Evolutionary conservation across 2,329 filamentous ascomycete species (phyloP), one percentile per base, ranked within the genome.

Genomic region (Curvularia sp.): DNA sequence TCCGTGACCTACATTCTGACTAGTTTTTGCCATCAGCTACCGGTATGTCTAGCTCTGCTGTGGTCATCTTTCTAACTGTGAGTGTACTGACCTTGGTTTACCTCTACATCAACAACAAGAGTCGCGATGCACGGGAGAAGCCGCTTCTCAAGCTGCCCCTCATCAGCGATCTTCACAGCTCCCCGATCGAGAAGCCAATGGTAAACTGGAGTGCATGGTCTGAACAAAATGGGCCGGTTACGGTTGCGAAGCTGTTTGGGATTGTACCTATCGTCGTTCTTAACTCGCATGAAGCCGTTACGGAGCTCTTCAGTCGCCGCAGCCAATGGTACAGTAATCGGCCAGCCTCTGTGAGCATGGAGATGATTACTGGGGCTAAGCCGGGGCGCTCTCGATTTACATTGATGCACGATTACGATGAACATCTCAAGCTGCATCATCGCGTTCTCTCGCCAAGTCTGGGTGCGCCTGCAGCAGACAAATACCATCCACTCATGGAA

Each of bases 371-470:
- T 1, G 57, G 57, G 38, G 57, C 57, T 10, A 28, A 30, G 15
- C 57, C 57, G n/a, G 57, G 57, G 10, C 36, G 49, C 30, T 60
- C 57, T 25, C 36, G 57, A 23, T 60, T 60, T 6, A 60, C 57
- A 18, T 38, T 60, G 45, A 60, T 60, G 57, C 57, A 60, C 39
- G 57, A 60, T 30, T 60, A 60, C 42, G 57, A 60, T 43, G 57
- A 60, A 10, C 49, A 60, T 28, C 57, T 60, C 23, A 60, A 46
- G 45, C 39, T 60, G 32, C 57, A 60, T 38, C 57, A 60, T 18
- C 57, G 57, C 18, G 25, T 60, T 23, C 53, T 60, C 9, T 51
- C 57, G 27, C 57, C 57, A 49, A 60, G 57, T 49, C 48, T 60
- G 36, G 53, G 57, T 43, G 53, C 57, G 25, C 53, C 49, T 38